Conservation (phyloP, 1,284 basidiomycete genomes). For the Rhodotorula sp. region DNA sequence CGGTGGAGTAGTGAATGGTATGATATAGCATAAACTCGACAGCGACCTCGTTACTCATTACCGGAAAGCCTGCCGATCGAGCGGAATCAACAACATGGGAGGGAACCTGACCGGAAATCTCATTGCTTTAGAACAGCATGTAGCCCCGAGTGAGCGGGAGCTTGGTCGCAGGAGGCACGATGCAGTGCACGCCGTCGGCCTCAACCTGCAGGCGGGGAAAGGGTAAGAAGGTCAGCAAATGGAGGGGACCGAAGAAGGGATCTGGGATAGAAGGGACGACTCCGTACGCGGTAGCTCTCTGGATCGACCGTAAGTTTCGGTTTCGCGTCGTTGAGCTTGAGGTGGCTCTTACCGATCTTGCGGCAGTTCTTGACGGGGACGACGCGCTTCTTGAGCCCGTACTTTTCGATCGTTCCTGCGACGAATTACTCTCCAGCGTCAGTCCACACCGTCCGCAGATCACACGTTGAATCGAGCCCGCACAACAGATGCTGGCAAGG, state of each 20-base stretch:
- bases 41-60: no score
- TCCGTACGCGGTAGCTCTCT: constrained; percentile 64
- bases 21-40: neutral
- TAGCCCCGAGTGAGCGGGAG: constrained; percentile 60
- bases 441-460: no score
- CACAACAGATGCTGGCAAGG: no score
- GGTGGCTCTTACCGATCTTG: constrained; percentile 73
- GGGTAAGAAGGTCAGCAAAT: neutral
- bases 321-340: constrained; percentile 85
- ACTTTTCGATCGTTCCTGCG: constrained; percentile 61
- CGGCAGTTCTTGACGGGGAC: constrained; percentile 78
- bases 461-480: no score
- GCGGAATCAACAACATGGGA: no score
- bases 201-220: constrained; percentile 58
- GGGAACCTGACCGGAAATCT: neutral
- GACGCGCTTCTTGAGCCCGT: constrained; percentile 70
- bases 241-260: neutral
- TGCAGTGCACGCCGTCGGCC: constrained; percentile 73
- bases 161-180: constrained; percentile 69
- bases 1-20: neutral
- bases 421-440: neutral
- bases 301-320: constrained; percentile 88
- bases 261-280: neutral
- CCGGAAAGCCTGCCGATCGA: no score
- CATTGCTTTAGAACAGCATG: constrained; percentile 35